Base-by-base conservation (phyloP, 2,329 filamentous ascomycete species). In the Sclerotinia borealis region DNA sequence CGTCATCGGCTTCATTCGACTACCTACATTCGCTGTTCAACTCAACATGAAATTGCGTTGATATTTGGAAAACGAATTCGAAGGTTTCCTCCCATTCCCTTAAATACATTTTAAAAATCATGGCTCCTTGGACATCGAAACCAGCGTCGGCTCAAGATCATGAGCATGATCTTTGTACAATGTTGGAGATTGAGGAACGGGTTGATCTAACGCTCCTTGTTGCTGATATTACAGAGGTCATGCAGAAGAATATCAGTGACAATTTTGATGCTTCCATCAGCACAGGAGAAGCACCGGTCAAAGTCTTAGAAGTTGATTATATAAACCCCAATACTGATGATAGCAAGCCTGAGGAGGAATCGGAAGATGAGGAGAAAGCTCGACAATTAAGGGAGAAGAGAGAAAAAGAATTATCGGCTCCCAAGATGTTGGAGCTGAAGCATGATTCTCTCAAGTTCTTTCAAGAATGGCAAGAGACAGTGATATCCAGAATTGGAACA, bases 401-500 rank as follows among this genome's bases (percentile, higher is more conserved):
- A 49, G 76, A 79, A 70, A 80, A 80, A 67, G 82, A 84, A 65
- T 73, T 85, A 11, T 78, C 77, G 22, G 76, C 76, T 3, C 77
- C 77, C 3, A 79, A 79, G 61, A 80, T 88, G 66, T 77, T 81
- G 63, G 87, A 91, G 69, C 76, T 92, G 70, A 92, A 87, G 77
- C 85, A 83, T 66, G 86, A 89, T 61, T 83, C 87, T 1, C 74
- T 96, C 6, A 77, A 81, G 8, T 86, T 88, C 72, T 96, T 93
- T 73, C 86, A 89, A 64, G 88, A 91, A 67, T 98, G 93, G 93
- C 85, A 91, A 70, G 81, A 85, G 7, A 79, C 80, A 15, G 84
- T 96, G 11, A 78, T 91, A 47, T 81, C 85, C 63, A 84, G 92
- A 17, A 79, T 96, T 29, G 84, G 86, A 22, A 88, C 95, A 67